Evolutionary conservation across 176 grass and related monocot genomes (phyloP).

Genomic region (Pontederia crassipes): DNA sequence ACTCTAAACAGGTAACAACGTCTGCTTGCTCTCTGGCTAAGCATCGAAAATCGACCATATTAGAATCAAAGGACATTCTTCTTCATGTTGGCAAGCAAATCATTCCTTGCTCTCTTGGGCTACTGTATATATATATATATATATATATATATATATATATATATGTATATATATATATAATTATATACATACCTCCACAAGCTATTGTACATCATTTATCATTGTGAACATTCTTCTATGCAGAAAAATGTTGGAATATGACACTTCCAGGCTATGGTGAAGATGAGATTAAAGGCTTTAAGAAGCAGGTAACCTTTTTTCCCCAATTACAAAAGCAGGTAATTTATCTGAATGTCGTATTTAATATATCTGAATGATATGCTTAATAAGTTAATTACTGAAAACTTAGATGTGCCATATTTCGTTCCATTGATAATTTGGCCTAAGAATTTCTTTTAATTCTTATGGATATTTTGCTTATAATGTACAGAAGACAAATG

Average conservation of each 20-base stretch:
- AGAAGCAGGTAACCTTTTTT: constrained; percentile 32
- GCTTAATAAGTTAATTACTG: too few species aligned
- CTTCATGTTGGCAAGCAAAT: constrained; percentile 74
- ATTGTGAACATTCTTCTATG: constrained; percentile 1
- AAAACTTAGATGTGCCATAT: too few species aligned
- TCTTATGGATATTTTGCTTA: constrained; percentile 12
- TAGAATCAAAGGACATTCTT: constrained; percentile 93
- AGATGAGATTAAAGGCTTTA: constrained; percentile 92
- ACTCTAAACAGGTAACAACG: constrained; percentile 53
- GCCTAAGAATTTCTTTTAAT: too few species aligned
- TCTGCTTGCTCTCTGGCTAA: constrained; percentile 96
- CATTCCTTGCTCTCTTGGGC: neutral
- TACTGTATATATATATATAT: too few species aligned
- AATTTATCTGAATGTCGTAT: constrained; percentile 10
- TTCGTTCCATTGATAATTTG: too few species aligned
- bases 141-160: too few species aligned
- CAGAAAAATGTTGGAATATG: constrained; percentile 96
- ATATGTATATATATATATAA: too few species aligned
- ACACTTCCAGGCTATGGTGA: constrained; percentile 73
- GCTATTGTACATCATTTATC: too few species aligned
- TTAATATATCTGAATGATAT: too few species aligned
- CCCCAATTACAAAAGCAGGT: constrained; percentile 5
- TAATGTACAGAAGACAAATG: constrained; percentile 63
- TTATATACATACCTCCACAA: too few species aligned
- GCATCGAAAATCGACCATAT: constrained; percentile 73